Evolutionary conservation across 75 land plant species (phyloP).

Genomic region (Chamaecyparis obtusa): DNA sequence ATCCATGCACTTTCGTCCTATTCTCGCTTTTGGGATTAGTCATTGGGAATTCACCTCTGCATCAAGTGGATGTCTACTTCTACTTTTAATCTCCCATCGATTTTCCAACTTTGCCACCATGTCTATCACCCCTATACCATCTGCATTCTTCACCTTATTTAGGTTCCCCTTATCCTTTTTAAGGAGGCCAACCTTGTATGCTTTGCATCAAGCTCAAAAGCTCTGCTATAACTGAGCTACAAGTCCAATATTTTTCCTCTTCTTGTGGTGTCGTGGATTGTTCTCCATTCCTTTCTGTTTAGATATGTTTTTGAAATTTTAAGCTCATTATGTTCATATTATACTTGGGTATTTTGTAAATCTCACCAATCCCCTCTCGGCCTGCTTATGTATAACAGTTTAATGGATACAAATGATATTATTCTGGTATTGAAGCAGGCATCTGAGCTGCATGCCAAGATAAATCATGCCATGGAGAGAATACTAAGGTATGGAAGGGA

Average conservation of each 20-base stretch:
- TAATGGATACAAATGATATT: slow-evolving; percentile 50
- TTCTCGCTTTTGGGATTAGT: too few relatives aligned
- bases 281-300: neutral
- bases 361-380: neutral
- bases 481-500: neutral
- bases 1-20: neutral
- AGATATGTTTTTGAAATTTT: neutral
- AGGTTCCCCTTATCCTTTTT: neutral
- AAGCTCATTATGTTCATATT: neutral
- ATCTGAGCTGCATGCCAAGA: slow-evolving; percentile 44
- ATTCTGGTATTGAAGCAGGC: slow-evolving; percentile 39
- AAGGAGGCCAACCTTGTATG: neutral
- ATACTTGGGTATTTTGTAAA: neutral
- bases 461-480: slow-evolving; percentile 37
- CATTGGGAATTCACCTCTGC: too few relatives aligned
- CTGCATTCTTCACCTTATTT: neutral
- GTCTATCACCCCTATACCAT: neutral
- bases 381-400: neutral
- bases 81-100: neutral
- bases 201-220: too few relatives aligned
- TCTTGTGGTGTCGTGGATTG: neutral
- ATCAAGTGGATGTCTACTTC: neutral
- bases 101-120: neutral
- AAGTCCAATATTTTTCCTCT: neutral
- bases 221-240: neutral